Conservation (phyloP, 2,329 filamentous ascomycete genomes). For the Penicillium hordei region DNA sequence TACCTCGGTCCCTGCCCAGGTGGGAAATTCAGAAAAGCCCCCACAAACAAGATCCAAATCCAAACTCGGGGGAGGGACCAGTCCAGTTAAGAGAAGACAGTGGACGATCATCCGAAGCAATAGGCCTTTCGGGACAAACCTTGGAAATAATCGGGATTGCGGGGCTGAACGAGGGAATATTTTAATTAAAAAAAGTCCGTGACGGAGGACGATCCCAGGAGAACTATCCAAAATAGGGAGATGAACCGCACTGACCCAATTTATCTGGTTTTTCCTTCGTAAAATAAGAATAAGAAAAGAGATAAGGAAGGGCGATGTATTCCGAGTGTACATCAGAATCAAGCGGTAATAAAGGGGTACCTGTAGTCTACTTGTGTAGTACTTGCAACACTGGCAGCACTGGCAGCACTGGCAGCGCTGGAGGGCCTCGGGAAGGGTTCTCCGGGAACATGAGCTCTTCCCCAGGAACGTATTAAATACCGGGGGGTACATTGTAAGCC, state of each 20-base stretch:
- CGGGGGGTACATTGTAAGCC: neutral
- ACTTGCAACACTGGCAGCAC: neutral
- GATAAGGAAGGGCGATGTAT: neutral
- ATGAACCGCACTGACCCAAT: slow-evolving; percentile 7
- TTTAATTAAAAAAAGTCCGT: slow-evolving; percentile 1
- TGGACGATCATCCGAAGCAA: slow-evolving; percentile 19
- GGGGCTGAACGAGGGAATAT: slow-evolving; percentile 11
- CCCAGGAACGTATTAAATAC: slow-evolving; percentile 16
- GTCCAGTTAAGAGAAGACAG: slow-evolving; percentile 1
- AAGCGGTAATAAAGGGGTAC: neutral
- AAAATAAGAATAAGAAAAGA: neutral
- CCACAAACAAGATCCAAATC: slow-evolving; percentile 10
- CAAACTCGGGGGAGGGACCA: slow-evolving; percentile 12
- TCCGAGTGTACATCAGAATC: neutral
- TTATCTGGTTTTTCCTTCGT: neutral
- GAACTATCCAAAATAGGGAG: neutral
- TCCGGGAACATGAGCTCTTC: slow-evolving; percentile 3
- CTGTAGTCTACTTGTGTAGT: neutral
- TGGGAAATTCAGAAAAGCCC: slow-evolving; percentile 6
- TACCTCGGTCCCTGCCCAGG: slow-evolving; percentile 22
- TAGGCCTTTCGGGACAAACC: neutral
- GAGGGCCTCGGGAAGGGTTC: no score
- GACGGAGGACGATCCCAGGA: neutral
- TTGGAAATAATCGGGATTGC: slow-evolving; percentile 7
- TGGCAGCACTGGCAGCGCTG: no score